Evolutionary conservation across 2,329 filamentous ascomycete genomes (phyloP), one percentile per base, ranked within the genome.

Genomic region (Aspergillus oerlinghausenensis): DNA sequence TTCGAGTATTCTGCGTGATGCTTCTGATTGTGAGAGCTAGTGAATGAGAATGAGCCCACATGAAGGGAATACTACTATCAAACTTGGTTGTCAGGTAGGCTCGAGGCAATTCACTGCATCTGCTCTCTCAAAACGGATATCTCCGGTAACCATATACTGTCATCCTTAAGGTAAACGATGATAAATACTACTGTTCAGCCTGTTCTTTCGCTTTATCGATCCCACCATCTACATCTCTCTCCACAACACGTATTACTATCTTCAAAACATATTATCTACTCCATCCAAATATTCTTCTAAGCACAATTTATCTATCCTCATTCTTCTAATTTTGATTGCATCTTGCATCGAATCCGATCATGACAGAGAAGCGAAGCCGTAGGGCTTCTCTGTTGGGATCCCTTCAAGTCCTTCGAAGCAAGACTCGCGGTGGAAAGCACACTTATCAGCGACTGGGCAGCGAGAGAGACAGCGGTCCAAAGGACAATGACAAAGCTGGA

Each of bases 361-460:
- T 65, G 60, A 19, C 45, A 28, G 61, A 59, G 50, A 55, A 58
- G 19, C 43, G 52, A 14, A 49, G 49, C 26, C 60, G 55, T 38
- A 64, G 55, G 25, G 52, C 60, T 17, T 65, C 63, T 1, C 19
- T 67, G 5, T 42, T 55, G 29, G 49, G 25, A 32, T 62, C 63
- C 26, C 50, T 69, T 14, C 62, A 68, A 19, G 52, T 52, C 3
- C 53, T 69, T 35, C 61, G 57, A 32, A 65, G 47, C 47, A 58
- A 55, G 29, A 54, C 62, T n/a, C 56, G 65, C 49, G 57, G 56
- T 42, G 50, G 38, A 26, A 53, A 47, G 29, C 48, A 51, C 25
- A 32, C 14, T 19, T 28, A 54, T 48, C 28, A 50, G 35, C 19
- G 14, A 17, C 10, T 26, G 8, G 25, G 19, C 3, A 21, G 40